Evolutionary conservation across 148 eudicot species (phyloP), one percentile per base, ranked within the genome.

Genomic region (Vaccinium darrowii): DNA sequence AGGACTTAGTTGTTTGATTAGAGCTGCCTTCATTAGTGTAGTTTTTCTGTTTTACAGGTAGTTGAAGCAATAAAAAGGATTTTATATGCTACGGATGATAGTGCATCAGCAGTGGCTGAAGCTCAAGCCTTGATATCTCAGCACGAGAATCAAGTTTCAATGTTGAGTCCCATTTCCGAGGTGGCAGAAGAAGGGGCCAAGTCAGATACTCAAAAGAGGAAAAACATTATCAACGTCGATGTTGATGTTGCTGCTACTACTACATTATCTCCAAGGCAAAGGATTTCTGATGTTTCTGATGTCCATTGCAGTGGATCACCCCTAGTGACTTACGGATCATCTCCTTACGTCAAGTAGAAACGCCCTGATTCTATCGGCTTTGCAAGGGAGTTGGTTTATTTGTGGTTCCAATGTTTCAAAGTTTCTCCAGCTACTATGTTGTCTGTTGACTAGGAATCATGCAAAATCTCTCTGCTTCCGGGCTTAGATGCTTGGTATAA

Each of bases 241-340:
- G 93, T 95, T 36, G 98, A 94, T 56, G 89, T 83, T 84, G 93
- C 94, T 60, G 98, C 96, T 50, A 90, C 57, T 72, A 85, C 92
- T 57, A 88, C 87, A 13, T 88, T 90, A 83, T 91, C 98, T 73
- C 98, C 96, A 1, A 92, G 92, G 90, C 98, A 94, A 89, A 89
- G 95, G 85, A 81, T 91, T 30, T 92, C 98, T 39, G 98, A 94
- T 87, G 92, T 86, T 80, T 90, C 95, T 56, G 96, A 95, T 91
- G 96, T 94, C 83, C 98, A 91, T 87, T 89, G 86, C 86, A 92
- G 93, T 54, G 91, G 91, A 80, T 92, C 98, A 19, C 93, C 95
- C 30, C 89, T 92, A 2, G 83, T 90, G 82, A 91, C 93, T 56
- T 90, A 76, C 86, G 92, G 91, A 90, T 84, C 8, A 3, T 33